These are phyloP conservation scores for Orbilia javanica DNA, from an alignment of 2,329 filamentous ascomycete genomes.

Conservation along the genomic window DNA sequence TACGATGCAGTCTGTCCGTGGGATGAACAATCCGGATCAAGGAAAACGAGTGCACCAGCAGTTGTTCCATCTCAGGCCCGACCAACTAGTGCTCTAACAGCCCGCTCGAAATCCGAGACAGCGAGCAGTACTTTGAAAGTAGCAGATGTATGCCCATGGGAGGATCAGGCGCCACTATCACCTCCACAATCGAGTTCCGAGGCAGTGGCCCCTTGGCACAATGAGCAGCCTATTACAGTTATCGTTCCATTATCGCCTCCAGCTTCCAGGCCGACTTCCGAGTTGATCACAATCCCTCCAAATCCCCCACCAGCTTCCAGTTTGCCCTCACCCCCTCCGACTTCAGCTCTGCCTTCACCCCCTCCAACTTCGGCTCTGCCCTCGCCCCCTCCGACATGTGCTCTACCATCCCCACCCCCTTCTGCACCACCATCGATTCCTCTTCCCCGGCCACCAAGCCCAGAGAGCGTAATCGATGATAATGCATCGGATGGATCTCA, in stretches of 20 bases:
- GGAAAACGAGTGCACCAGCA: slow-evolving; percentile 29
- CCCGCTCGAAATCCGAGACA: slow-evolving; percentile 10
- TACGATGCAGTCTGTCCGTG: slow-evolving; percentile 19
- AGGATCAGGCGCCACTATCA: slow-evolving; percentile 10
- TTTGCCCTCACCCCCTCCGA: slow-evolving; percentile 9
- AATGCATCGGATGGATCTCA: slow-evolving; percentile 37
- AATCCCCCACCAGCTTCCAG: slow-evolving; percentile 2
- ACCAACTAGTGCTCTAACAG: neutral
- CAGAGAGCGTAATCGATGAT: slow-evolving; percentile 10
- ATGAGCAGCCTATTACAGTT: slow-evolving; percentile 8
- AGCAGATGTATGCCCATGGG: slow-evolving; percentile 16
- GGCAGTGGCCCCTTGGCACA: slow-evolving; percentile 15
- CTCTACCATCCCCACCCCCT: slow-evolving; percentile 34
- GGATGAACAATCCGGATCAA: neutral
- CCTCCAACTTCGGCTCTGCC: slow-evolving; percentile 19
- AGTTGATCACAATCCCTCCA: slow-evolving; percentile 37
- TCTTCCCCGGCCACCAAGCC: slow-evolving; percentile 43
- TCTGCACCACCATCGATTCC: slow-evolving; percentile 35
- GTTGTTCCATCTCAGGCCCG: neutral
- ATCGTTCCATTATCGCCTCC: slow-evolving; percentile 40
- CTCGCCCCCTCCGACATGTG: slow-evolving; percentile 23
- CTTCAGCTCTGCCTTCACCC: slow-evolving; percentile 26
- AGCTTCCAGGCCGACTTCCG: slow-evolving; percentile 43
- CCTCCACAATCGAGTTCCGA: slow-evolving; percentile 22
- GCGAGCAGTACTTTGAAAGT: slow-evolving; percentile 18